Base-by-base conservation (phyloP, 768 basidiomycete genomes). In the Omphalotus guepiniiformis region DNA sequence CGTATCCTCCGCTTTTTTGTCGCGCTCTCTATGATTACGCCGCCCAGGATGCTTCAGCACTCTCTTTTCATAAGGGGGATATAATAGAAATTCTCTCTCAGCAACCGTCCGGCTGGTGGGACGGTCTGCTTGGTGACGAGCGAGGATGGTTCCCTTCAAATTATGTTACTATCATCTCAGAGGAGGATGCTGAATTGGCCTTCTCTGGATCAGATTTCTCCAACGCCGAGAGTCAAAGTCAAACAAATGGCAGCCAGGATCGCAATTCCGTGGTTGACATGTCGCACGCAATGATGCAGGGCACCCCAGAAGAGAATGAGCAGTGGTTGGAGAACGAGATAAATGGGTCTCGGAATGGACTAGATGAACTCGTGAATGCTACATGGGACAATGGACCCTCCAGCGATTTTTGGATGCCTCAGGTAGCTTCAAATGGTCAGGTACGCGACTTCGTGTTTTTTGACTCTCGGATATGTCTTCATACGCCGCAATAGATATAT, bases 141-240 rank as follows among this genome's bases (percentile, higher is more conserved):
- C 82, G 95, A 42, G 95, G 95, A 48, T 95, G 92, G 92, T 95
- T 99, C 66, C 95, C 95, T 18, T 91, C 88, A 55, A 99, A 98
- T 70, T 98, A 96, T 70, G 93, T 96, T 37, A 69, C 73, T 39
- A 62, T 79, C 37, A 82, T 97, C 47, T 76, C 81, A 21, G 88
- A 90, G 52, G 84, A 88, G 58, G 89, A 91, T 59, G 88, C 83
- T 2, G 91, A 90, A 50, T 63, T 75, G 19, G 79, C 75, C 9
- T 74, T 86, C 53, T 69, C 78, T 8, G 71, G 71, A 44, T 70
- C 75, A 21, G 76, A 82, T 47, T 63, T 66, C 26, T 66, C 75
- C 19, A 68, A 71, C 30, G 56, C 60, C 34, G 70, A 68, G 26
- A 57, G 56, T 45, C 53, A 53, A 43, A 49, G 38, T 39, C 48